phyloP scores from a whole-genome alignment of 2,329 filamentous ascomycete genomes.

The Penicillium vulpinum region DNA sequence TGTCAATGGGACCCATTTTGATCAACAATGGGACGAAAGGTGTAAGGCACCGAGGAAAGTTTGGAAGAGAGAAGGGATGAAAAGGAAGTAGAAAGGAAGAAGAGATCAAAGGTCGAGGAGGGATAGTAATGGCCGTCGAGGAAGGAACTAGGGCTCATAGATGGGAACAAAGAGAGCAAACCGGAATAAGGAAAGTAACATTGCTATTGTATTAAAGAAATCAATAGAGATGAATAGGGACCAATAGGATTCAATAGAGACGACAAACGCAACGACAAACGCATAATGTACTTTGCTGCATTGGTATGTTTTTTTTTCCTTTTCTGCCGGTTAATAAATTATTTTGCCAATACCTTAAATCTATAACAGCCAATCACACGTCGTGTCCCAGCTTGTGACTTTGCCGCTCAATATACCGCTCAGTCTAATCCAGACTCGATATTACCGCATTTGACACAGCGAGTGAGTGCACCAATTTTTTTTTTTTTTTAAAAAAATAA shows the following conservation, averaged over 20 bases:
- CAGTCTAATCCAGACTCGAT: background rate
- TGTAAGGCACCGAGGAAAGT: no score
- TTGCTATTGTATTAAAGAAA: background rate
- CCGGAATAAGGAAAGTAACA: background rate
- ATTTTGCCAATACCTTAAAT: background rate
- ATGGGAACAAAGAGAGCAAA: background rate
- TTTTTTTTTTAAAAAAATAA: no score
- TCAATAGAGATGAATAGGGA: background rate
- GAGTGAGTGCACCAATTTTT: no score
- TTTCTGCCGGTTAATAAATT: background rate
- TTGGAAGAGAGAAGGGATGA: background rate
- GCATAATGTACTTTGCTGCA: background rate
- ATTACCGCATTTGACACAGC: background rate
- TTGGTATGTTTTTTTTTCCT: slow-evolving; percentile 1
- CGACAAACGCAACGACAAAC: background rate
- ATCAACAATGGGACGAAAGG: no score
- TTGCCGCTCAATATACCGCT: background rate
- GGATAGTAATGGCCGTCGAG: background rate
- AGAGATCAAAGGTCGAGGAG: background rate
- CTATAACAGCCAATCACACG: background rate
- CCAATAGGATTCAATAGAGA: background rate
- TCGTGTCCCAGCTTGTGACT: fast-evolving
- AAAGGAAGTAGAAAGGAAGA: background rate
- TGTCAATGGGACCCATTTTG: background rate
- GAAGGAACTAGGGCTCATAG: background rate